Conservation (phyloP, 2,329 filamentous ascomycete species). For the Canariomyces notabilis region DNA sequence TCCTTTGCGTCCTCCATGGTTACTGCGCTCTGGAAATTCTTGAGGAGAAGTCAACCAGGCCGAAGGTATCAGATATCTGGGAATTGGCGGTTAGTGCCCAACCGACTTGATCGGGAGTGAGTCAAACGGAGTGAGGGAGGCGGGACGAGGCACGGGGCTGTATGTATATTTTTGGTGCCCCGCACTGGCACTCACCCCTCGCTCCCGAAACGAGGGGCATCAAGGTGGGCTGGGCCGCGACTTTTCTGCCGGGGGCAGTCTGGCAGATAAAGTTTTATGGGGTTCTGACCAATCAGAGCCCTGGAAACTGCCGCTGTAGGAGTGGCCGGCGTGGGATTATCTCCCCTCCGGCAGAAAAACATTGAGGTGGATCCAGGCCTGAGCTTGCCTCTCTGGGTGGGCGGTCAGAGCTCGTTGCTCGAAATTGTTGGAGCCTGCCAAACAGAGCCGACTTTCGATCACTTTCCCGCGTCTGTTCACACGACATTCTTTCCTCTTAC, state of each 20-base stretch:
- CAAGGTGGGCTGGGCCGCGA: constrained; percentile 14
- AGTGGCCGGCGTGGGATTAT: constrained; percentile 21
- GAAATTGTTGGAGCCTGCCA: constrained; percentile 27
- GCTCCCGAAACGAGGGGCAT: constrained; percentile 20
- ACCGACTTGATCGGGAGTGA: constrained; percentile 6
- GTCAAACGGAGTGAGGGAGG: constrained; percentile 9
- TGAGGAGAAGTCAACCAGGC: constrained; percentile 5
- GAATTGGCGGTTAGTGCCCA: constrained; percentile 4
- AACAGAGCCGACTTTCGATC: constrained; percentile 16
- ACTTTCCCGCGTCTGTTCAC: constrained; percentile 4
- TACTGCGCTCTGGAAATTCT: constrained; percentile 10
- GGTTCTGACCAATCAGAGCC: constrained; percentile 12
- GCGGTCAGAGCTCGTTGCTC: constrained; percentile 22
- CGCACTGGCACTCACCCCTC: constrained; percentile 17
- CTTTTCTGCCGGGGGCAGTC: constrained; percentile 3
- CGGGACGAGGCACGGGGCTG: constrained; percentile 6
- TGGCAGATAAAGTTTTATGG: no score
- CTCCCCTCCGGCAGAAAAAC: constrained; percentile 25
- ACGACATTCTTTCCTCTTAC: constrained; percentile 3
- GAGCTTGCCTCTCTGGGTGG: constrained; percentile 24
- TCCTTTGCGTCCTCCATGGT: constrained; percentile 31
- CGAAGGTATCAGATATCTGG: background rate
- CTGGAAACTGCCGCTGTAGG: background rate
- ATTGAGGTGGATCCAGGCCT: no score
- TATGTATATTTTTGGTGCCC: constrained; percentile 19